Evolutionary conservation across 2,329 filamentous ascomycete genomes (phyloP), one percentile per base, ranked within the genome.

Genomic region (Leptosphaerulina australis): DNA sequence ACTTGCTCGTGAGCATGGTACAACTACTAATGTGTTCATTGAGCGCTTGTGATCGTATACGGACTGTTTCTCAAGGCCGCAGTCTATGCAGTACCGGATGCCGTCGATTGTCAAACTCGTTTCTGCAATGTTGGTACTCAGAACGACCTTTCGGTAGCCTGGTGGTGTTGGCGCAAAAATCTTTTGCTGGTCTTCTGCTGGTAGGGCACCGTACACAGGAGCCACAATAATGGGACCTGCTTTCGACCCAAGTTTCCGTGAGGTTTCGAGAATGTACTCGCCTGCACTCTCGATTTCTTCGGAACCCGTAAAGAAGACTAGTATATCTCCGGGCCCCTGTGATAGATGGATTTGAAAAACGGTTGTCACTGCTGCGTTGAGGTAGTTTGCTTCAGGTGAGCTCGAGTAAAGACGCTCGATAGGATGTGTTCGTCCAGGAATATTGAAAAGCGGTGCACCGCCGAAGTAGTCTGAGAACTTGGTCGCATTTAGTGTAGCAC

Each of bases 91-190:
- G 69, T 95, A 97, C 7, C 93, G 88, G 52, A 97, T 96, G 12
- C 92, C 93, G 69, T 97, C 92, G 50, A 99, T 96, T 0, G 94
- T 99, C 66, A 99, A 76, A 78, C 86, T 91, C 0, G 94, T 99
- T 72, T 99, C 94, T 2, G 94, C 94, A 71, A 99, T 97, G 68
- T 99, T 99, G 2, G 94, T 97, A 0, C 93, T 91, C 28, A 97
- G 76, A 0, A 99, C 91, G 0, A 97, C 91, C 69, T 97, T 99
- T 21, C 94, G 83, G 0, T 89, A 87, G 14, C 87, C 87, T 0
- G 88, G 84, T 0, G 94, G 93, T 0, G 93, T 96, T 0, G 92
- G 91, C 64, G 96, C 91, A 65, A 99, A 99, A 59, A 97, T 96
- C 69, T 93, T 93, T 37, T 88, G 84, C 69, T 99, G 94, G 1